Conservation (phyloP, 805 yeast species). For the Metschnikowia peoriensis region DNA sequence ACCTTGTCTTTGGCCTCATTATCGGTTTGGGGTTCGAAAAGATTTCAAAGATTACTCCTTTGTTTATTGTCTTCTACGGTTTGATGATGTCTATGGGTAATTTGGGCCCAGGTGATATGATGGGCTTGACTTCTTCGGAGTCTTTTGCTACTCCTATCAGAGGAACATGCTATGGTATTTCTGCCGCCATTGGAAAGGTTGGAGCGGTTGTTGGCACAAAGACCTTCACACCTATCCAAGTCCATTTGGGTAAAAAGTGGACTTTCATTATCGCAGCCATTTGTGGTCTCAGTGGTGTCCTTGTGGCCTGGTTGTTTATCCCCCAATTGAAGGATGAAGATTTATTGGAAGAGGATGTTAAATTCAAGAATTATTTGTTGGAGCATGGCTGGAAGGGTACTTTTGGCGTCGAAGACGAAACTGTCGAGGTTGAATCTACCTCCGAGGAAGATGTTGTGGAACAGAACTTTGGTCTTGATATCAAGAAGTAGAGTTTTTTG, state of each 20-base stretch:
- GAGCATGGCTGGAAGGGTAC: constrained; percentile 58
- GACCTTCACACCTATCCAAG: constrained; percentile 66
- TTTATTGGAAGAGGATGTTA: constrained; percentile 59
- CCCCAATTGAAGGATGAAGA: constrained; percentile 75
- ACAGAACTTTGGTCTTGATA: constrained; percentile 2
- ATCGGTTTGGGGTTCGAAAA: constrained; percentile 64
- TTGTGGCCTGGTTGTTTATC: constrained; percentile 56
- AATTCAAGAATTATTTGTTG: constrained; percentile 57
- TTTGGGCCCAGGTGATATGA: constrained; percentile 75
- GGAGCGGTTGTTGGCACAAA: constrained; percentile 85
- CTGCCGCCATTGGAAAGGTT: constrained; percentile 79
- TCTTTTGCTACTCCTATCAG: constrained; percentile 73
- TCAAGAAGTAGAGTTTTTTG: neutral
- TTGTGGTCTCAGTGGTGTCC: constrained; percentile 64
- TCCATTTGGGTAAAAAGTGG: constrained; percentile 64
- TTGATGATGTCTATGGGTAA: constrained; percentile 69
- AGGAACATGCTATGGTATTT: constrained; percentile 71
- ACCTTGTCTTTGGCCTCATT: constrained; percentile 67
- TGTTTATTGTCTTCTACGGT: constrained; percentile 72
- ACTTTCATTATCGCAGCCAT: constrained; percentile 79
- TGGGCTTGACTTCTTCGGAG: constrained; percentile 67
- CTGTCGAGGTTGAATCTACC: constrained; percentile 4
- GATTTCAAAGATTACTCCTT: constrained; percentile 53
- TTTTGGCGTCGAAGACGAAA: constrained; percentile 34
- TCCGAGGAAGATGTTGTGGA: constrained; percentile 15